phyloP scores from a whole-genome alignment of 257 asterid genomes.

The Solanum commersonii region DNA sequence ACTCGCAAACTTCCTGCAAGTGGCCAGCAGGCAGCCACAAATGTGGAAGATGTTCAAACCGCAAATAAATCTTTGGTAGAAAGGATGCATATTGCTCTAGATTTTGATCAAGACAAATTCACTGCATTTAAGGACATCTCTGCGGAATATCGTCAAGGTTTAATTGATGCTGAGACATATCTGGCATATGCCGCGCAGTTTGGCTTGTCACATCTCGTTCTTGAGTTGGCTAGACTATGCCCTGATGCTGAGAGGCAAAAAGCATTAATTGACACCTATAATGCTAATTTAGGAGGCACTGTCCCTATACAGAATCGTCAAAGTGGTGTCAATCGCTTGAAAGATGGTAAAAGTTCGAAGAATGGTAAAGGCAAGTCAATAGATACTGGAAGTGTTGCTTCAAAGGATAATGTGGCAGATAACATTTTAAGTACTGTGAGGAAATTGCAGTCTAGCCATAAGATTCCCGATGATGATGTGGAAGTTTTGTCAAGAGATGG shows the following conservation, averaged over 20 bases:
- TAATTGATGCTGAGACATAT: constrained; percentile 67
- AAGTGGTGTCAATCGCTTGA: constrained; percentile 16
- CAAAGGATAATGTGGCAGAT: constrained; percentile 40
- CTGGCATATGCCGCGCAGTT: constrained; percentile 62
- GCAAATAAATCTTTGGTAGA: constrained; percentile 86
- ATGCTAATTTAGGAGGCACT: constrained; percentile 25
- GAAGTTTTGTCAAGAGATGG: constrained; percentile 86
- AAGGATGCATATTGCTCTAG: constrained; percentile 65
- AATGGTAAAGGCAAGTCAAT: constrained; percentile 54
- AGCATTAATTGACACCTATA: constrained; percentile 71
- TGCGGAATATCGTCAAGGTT: constrained; percentile 63
- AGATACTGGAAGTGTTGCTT: constrained; percentile 22
- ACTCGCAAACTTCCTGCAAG: constrained; percentile 23
- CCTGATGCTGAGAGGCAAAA: constrained; percentile 78
- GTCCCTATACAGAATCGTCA: constrained; percentile 23
- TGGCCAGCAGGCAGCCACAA: constrained; percentile 23
- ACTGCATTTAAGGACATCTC: constrained; percentile 67
- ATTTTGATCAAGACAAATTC: constrained; percentile 64
- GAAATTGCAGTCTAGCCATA: constrained; percentile 53
- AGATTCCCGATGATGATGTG: constrained; percentile 42
- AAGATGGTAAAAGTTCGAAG: constrained; percentile 27
- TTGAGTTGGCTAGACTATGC: constrained; percentile 70
- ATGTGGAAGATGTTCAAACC: constrained; percentile 54
- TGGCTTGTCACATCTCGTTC: constrained; percentile 88
- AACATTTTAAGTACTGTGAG: constrained; percentile 41